phyloP scores from a whole-genome alignment of 2,329 filamentous ascomycete species.

The Colletotrichum sp. region DNA sequence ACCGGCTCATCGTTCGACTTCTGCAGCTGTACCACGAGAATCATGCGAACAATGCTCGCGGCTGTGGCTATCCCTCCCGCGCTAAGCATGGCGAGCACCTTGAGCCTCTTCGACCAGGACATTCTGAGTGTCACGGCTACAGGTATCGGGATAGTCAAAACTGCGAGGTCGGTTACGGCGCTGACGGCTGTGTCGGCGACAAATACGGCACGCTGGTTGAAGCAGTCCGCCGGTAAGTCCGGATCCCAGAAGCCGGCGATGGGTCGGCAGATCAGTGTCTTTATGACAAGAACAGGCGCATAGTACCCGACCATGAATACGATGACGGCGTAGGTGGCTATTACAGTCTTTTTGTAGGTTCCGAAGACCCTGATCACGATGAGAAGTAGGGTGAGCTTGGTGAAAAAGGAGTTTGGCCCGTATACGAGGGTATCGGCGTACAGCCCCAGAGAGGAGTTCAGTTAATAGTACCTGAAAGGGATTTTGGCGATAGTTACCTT shows the following conservation, averaged over 20 bases:
- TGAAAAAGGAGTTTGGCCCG: conserved; percentile 45
- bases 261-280: conserved; percentile 45
- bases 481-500: conserved; percentile 29
- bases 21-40: conserved; percentile 25
- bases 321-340: conserved; percentile 43
- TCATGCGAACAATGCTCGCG: conserved; percentile 34
- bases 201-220: conserved; percentile 38
- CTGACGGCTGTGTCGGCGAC: conserved; percentile 35
- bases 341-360: conserved; percentile 40
- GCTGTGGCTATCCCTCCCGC: conserved; percentile 36
- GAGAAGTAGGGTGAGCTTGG: conserved; percentile 44
- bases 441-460: conserved; percentile 1
- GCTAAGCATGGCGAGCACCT: conserved; percentile 31
- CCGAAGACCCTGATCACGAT: conserved; percentile 49
- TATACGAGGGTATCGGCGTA: conserved; percentile 51
- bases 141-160: conserved; percentile 33
- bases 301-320: conserved; percentile 41
- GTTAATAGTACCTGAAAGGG: fast-evolving
- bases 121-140: conserved; percentile 36
- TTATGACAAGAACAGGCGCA: conserved; percentile 32
- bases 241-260: conserved; percentile 44
- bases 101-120: conserved; percentile 31
- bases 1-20: conserved; percentile 26
- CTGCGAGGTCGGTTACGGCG: conserved; percentile 34
- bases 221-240: conserved; percentile 31